Evolutionary conservation across 2,329 filamentous ascomycete genomes (phyloP).

Genomic region (Trichoderma semiorbis): DNA sequence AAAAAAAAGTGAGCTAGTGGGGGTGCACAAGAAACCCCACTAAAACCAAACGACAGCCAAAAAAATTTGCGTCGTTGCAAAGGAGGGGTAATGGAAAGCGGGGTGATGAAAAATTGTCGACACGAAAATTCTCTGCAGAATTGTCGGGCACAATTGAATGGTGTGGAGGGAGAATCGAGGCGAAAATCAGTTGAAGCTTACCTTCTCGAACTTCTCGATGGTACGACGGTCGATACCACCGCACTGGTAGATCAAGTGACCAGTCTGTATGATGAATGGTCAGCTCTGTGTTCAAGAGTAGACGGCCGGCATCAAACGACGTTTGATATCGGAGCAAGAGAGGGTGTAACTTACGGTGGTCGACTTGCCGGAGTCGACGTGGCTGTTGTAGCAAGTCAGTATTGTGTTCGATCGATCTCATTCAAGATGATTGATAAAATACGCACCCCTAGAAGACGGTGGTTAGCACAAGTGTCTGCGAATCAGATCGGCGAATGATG

Average conservation of each 20-base stretch:
- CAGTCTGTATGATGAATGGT: slow-evolving; percentile 46
- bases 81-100: slow-evolving; percentile 17
- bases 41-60: background rate
- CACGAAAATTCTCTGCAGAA: background rate
- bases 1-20: background rate
- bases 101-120: background rate
- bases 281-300: slow-evolving; percentile 16
- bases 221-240: slow-evolving; percentile 99
- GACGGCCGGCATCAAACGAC: slow-evolving; percentile 20
- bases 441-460: slow-evolving; percentile 28
- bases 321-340: slow-evolving; percentile 17
- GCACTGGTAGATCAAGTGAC: slow-evolving; percentile 99
- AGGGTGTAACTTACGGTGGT: slow-evolving; percentile 71
- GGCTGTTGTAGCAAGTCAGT: slow-evolving; percentile 47
- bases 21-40: background rate
- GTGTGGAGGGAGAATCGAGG: slow-evolving; percentile 18
- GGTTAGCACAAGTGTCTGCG: slow-evolving; percentile 21
- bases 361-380: slow-evolving; percentile 99
- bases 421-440: slow-evolving; percentile 15
- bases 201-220: slow-evolving; percentile 99
- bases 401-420: slow-evolving; percentile 29
- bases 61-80: slow-evolving; percentile 6
- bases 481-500: background rate
- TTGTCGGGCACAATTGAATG: background rate
- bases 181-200: slow-evolving; percentile 39